Evolutionary conservation across 345 rosid genomes (phyloP).

Genomic region (Ceriops decandra): DNA sequence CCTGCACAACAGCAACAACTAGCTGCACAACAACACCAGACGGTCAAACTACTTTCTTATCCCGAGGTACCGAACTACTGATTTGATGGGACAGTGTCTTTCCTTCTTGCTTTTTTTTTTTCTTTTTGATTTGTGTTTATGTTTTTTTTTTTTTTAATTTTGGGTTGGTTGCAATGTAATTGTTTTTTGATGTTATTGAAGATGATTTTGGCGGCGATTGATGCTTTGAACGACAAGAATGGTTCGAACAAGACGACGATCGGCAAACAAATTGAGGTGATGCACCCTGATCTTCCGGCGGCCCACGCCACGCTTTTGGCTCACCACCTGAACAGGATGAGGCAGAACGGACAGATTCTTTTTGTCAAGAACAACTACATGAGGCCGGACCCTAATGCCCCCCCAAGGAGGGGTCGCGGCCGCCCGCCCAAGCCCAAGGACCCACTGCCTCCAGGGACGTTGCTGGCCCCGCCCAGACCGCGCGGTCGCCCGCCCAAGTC

Average conservation of each 20-base stretch:
- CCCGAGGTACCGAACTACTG: slow-evolving; percentile 27
- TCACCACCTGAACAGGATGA: slow-evolving; percentile 65
- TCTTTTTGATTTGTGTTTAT: neutral
- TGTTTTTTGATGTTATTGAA: slow-evolving; percentile 4
- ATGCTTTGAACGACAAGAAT: slow-evolving; percentile 40
- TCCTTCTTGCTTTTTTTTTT: neutral
- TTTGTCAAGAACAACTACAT: slow-evolving; percentile 67
- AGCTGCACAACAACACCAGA: no score
- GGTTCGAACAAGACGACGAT: slow-evolving; percentile 66
- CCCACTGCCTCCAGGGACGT: slow-evolving; percentile 22
- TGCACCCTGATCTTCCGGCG: slow-evolving; percentile 44
- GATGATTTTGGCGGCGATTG: slow-evolving; percentile 89
- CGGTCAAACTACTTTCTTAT: slow-evolving; percentile 23
- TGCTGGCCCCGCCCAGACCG: slow-evolving; percentile 45
- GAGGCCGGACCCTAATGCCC: slow-evolving; percentile 66
- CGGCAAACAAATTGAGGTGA: slow-evolving; percentile 53
- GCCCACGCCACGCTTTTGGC: slow-evolving; percentile 56
- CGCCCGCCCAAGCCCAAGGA: slow-evolving; percentile 72
- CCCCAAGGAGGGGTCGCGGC: slow-evolving; percentile 79
- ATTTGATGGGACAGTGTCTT: neutral
- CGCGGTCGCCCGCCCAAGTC: slow-evolving; percentile 74
- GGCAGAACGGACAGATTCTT: slow-evolving; percentile 50
- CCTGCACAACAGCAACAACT: neutral
- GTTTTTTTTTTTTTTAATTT: no score
- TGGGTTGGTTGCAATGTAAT: neutral